A percentile compares a stretch with the other conserved stretches of the same genome.
phyloP scores from a whole-genome alignment of 192 early-diverging fungal species.

The Rhizophagus sp. region DNA sequence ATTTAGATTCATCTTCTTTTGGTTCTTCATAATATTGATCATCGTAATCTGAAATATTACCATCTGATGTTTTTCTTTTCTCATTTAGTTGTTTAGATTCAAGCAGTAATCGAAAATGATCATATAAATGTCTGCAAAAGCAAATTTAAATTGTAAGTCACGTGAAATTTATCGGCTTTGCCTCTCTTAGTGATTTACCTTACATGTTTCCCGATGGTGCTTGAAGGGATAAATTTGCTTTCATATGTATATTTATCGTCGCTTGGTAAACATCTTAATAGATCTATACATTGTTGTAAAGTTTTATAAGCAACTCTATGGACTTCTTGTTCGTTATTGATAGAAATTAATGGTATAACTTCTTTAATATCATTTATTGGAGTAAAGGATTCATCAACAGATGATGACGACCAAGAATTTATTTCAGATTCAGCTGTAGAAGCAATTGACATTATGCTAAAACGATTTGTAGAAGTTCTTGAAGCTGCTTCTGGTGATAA shows the following conservation, averaged over 20 bases:
- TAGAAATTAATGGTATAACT: slow-evolving; percentile 4
- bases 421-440: background rate
- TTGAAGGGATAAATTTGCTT: slow-evolving; percentile 20
- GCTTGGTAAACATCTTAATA: slow-evolving; percentile 6
- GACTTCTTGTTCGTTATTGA: slow-evolving; percentile 17
- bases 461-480: background rate
- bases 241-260: slow-evolving; percentile 20
- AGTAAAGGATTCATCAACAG: background rate
- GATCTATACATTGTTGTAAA: slow-evolving; percentile 26
- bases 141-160: background rate
- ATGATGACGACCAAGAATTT: background rate
- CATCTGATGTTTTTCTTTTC: background rate
- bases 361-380: background rate
- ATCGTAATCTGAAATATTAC: background rate
- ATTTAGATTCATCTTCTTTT: background rate
- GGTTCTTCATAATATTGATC: background rate
- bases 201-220: slow-evolving; percentile 29
- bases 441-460: background rate
- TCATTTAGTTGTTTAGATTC: background rate
- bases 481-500: slow-evolving; percentile 7
- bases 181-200: slow-evolving; percentile 1
- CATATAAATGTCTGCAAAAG: slow-evolving; percentile 19
- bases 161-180: background rate
- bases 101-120: slow-evolving; percentile 23
- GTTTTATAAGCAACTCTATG: slow-evolving; percentile 21